Evolutionary conservation across 1,284 basidiomycete genomes (phyloP).

Genomic region (Ustilago shanxiensis): DNA sequence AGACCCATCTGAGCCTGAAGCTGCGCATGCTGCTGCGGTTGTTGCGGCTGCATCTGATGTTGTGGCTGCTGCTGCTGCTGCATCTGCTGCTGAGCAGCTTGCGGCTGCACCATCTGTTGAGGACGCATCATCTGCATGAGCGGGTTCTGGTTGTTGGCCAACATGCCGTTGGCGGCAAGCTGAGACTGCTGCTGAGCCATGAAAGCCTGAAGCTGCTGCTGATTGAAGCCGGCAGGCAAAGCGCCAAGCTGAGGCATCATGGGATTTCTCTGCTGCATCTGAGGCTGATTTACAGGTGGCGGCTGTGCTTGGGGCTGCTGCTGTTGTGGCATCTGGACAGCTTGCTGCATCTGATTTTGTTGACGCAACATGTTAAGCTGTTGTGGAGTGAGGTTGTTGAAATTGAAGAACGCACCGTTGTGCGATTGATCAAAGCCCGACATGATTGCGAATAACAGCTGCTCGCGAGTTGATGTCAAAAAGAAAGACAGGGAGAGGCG

Average conservation of each 20-base stretch:
- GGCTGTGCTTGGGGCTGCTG: slow-evolving; percentile 33
- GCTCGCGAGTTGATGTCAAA: neutral
- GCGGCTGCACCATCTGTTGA: slow-evolving; percentile 28
- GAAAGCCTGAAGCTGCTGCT: slow-evolving; percentile 51
- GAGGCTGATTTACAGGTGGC: slow-evolving; percentile 32
- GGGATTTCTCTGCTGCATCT: slow-evolving; percentile 52
- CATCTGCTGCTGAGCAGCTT: slow-evolving; percentile 36
- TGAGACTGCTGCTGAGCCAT: slow-evolving; percentile 54
- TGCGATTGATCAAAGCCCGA: slow-evolving; percentile 51
- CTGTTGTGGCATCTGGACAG: slow-evolving; percentile 43
- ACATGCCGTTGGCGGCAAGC: slow-evolving; percentile 32
- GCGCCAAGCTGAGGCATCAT: slow-evolving; percentile 51
- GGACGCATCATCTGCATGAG: slow-evolving; percentile 48
- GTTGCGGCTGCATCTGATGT: slow-evolving; percentile 26
- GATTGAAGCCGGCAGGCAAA: slow-evolving; percentile 44
- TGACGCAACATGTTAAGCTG: slow-evolving; percentile 51
- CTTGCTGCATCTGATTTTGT: slow-evolving; percentile 50
- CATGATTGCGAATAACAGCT: slow-evolving; percentile 25
- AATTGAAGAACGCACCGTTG: slow-evolving; percentile 49
- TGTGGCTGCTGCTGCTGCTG: slow-evolving; percentile 35
- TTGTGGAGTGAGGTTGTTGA: slow-evolving; percentile 54
- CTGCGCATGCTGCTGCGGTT: slow-evolving; percentile 32
- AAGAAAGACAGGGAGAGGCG: neutral
- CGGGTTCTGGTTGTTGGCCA: slow-evolving; percentile 38
- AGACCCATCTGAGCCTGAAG: slow-evolving; percentile 32